A percentile compares a stretch with the other conserved stretches of the same genome.
Evolutionary conservation across 2,329 filamentous ascomycete species (phyloP).

Genomic region (Alternaria atra): DNA sequence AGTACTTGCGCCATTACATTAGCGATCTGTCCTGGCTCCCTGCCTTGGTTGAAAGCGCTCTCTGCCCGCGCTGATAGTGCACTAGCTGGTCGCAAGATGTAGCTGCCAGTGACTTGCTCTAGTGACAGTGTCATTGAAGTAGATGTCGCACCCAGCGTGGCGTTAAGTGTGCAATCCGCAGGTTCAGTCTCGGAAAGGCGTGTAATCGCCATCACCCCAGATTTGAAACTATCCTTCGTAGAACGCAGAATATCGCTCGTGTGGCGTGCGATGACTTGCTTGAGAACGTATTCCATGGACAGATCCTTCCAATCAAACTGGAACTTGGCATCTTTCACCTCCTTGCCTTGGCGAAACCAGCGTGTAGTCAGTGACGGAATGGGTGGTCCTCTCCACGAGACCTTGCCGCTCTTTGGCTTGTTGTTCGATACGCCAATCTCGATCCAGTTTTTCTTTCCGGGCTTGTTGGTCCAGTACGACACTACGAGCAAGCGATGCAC

Average conservation of each 20-base stretch:
- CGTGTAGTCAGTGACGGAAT: slow-evolving; percentile 64
- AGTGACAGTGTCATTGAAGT: slow-evolving; percentile 68
- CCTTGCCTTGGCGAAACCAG: slow-evolving; percentile 86
- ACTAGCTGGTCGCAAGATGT: slow-evolving; percentile 70
- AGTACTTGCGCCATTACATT: slow-evolving; percentile 68
- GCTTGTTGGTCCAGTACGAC: slow-evolving; percentile 85
- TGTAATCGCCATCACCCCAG: slow-evolving; percentile 67
- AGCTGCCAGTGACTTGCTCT: slow-evolving; percentile 80
- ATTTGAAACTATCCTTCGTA: slow-evolving; percentile 64
- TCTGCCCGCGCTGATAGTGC: slow-evolving; percentile 63
- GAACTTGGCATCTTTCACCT: slow-evolving; percentile 74
- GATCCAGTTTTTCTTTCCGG: slow-evolving; percentile 85
- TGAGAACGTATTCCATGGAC: slow-evolving; percentile 77
- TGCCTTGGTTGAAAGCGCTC: slow-evolving; percentile 68
- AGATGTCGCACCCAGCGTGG: slow-evolving; percentile 73
- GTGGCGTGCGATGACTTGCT: slow-evolving; percentile 78
- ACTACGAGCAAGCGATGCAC: slow-evolving; percentile 84
- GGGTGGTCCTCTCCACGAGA: slow-evolving; percentile 46
- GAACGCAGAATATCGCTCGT: slow-evolving; percentile 74
- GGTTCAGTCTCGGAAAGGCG: slow-evolving; percentile 69
- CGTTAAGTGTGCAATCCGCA: slow-evolving; percentile 70
- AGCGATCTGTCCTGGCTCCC: slow-evolving; percentile 67
- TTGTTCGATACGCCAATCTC: slow-evolving; percentile 83
- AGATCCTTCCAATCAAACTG: slow-evolving; percentile 71
- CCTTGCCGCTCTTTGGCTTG: slow-evolving; percentile 47